Evolutionary conservation across 305 asterid species (phyloP).

Genomic region (Fraxinus latifolia): DNA sequence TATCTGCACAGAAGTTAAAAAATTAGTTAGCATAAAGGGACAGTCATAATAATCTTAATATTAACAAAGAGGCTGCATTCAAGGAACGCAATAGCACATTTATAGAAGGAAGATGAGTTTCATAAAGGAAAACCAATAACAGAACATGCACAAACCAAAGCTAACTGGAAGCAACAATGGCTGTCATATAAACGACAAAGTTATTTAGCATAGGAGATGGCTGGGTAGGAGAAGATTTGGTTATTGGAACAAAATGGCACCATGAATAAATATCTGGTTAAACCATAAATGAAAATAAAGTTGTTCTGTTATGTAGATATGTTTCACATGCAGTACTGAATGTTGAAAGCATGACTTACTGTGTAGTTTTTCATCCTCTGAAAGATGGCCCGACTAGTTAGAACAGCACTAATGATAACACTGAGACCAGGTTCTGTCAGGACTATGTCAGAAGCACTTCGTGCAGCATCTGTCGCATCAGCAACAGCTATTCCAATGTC

Average conservation of each 20-base stretch:
- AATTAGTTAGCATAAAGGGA: constrained; percentile 28
- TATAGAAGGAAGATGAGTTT: background rate
- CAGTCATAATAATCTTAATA: background rate
- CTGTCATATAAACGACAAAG: background rate
- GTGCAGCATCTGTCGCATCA: constrained; percentile 79
- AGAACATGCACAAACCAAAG: background rate
- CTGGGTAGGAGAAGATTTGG: background rate
- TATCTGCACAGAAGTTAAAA: constrained; percentile 45
- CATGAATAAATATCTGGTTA: background rate
- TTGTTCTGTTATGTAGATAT: background rate
- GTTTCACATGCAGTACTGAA: background rate
- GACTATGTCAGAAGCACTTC: constrained; percentile 77
- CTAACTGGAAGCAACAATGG: background rate
- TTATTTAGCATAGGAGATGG: background rate
- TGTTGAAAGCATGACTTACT: constrained; percentile 32
- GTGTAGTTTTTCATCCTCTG: constrained; percentile 80
- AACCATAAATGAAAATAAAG: background rate
- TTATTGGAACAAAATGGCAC: background rate
- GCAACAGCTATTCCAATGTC: constrained; percentile 81
- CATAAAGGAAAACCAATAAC: background rate
- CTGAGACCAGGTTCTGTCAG: constrained; percentile 86
- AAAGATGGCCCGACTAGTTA: constrained; percentile 78
- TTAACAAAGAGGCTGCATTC: background rate
- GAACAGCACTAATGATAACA: constrained; percentile 82
- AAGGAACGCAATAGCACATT: background rate